Evolutionary conservation across 2,329 filamentous ascomycete genomes (phyloP).

Genomic region (Aaosphaeria pasadenensis): DNA sequence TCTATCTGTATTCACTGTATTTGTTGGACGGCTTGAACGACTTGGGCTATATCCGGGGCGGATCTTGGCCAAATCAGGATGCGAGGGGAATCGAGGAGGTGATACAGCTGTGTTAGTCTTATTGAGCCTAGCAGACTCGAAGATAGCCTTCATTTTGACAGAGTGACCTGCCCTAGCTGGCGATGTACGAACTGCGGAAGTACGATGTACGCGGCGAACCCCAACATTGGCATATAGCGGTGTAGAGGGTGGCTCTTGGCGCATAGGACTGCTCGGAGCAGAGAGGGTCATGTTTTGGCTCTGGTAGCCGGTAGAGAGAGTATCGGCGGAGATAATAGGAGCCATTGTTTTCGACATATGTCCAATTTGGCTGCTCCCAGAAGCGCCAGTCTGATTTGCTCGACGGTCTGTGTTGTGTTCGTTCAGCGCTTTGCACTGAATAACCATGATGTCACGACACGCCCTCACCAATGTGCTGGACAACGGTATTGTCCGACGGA

Average conservation of each 20-base stretch:
- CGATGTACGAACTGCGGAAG: conserved; percentile 17
- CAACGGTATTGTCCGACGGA: neutral
- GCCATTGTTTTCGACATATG: conserved; percentile 1
- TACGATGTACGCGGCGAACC: conserved; percentile 17
- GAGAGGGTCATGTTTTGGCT: neutral
- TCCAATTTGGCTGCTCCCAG: conserved; percentile 3
- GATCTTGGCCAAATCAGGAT: conserved; percentile 10
- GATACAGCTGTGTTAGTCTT: neutral
- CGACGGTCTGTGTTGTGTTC: conserved; percentile 10
- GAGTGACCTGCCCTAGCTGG: conserved; percentile 28
- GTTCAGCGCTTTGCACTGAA: conserved; percentile 5
- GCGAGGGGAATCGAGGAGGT: conserved; percentile 24
- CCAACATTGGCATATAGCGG: conserved; percentile 17
- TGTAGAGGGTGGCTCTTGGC: conserved; percentile 3
- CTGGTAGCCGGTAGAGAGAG: neutral
- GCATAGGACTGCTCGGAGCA: conserved; percentile 2
- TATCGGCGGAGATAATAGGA: neutral
- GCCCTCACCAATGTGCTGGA: neutral
- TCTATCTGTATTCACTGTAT: neutral
- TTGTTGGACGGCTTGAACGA: conserved; percentile 1
- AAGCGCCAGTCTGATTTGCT: conserved; percentile 6
- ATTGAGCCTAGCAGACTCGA: conserved; percentile 12
- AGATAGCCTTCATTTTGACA: conserved; percentile 26
- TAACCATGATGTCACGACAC: conserved; percentile 4
- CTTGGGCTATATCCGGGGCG: neutral